Percentiles rank a stretch among this genome's conserved stretches.
Evolutionary conservation across 306 rosid genomes (phyloP).

Genomic region (Vigna mungo): DNA sequence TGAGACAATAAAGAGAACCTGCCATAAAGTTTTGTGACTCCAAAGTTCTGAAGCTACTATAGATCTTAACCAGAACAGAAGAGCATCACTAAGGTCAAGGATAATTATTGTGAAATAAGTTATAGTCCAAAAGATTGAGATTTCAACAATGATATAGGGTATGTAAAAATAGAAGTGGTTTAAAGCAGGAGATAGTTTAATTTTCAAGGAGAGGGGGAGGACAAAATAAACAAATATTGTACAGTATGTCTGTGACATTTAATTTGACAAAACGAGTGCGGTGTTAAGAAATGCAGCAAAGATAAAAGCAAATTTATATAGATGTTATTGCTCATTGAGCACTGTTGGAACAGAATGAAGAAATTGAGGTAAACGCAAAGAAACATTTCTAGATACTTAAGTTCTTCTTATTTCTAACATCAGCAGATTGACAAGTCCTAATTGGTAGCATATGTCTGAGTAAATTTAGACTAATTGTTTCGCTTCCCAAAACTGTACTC

Average conservation of each 20-base stretch:
- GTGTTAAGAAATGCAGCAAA: background rate
- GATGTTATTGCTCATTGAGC: background rate
- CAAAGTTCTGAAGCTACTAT: constrained; percentile 2
- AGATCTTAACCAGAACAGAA: background rate
- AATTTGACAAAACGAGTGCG: background rate
- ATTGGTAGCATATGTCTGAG: constrained; percentile 1
- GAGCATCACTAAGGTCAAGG: background rate
- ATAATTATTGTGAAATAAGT: background rate
- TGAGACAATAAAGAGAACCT: background rate
- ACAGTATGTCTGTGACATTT: background rate
- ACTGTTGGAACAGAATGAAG: background rate
- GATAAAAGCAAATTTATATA: constrained; percentile 17
- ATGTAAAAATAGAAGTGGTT: background rate
- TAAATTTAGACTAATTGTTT: constrained; percentile 16
- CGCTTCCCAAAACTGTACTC: background rate
- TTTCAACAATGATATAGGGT: background rate
- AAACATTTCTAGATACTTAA: background rate
- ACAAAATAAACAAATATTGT: no score
- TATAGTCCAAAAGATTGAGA: background rate
- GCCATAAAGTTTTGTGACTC: background rate
- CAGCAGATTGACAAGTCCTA: constrained; percentile 12
- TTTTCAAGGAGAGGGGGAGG: no score
- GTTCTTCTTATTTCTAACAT: background rate
- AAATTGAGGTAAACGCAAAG: background rate
- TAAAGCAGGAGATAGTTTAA: background rate